Conservation (phyloP, 371 early-diverging fungal genomes). For the Zopfochytrium polystomum region DNA sequence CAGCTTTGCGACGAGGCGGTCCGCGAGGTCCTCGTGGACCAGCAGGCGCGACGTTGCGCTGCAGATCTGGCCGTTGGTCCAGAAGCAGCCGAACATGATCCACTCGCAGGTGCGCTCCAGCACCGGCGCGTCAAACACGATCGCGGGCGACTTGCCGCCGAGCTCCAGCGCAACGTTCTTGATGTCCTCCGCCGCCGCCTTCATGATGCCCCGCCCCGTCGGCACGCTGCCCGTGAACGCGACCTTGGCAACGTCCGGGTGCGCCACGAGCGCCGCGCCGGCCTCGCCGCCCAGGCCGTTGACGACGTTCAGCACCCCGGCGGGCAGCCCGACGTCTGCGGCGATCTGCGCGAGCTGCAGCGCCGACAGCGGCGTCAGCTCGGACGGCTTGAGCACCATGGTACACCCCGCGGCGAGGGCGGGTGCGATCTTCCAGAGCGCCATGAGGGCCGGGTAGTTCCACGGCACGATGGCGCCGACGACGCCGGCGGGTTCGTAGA, state of each 20-base stretch:
- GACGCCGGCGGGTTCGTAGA: too few species aligned
- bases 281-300: constrained; percentile 63
- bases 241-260: constrained; percentile 54
- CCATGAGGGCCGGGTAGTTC: too few species aligned
- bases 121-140: constrained; percentile 24
- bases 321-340: constrained; percentile 46
- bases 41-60: constrained; percentile 23
- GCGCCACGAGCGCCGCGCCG: constrained; percentile 54
- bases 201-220: too few species aligned
- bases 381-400: constrained; percentile 62
- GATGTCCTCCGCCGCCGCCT: constrained; percentile 54
- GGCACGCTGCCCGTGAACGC: constrained; percentile 77
- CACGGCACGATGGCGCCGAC: too few species aligned
- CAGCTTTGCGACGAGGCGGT: constrained; percentile 9
- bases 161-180: constrained; percentile 55
- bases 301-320: constrained; percentile 75
- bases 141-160: constrained; percentile 34
- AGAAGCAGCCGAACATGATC: constrained; percentile 24
- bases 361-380: constrained; percentile 60
- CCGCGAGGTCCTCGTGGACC: constrained; percentile 16
- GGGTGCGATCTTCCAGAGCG: constrained; percentile 84
- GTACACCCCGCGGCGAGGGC: constrained; percentile 70
- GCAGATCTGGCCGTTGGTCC: constrained; percentile 31
- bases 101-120: constrained; percentile 15
- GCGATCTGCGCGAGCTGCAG: constrained; percentile 45